Evolutionary conservation across 2,329 filamentous ascomycete species (phyloP), one percentile per base, ranked within the genome.

Genomic region (Cladosporium austrohemisphaericum): DNA sequence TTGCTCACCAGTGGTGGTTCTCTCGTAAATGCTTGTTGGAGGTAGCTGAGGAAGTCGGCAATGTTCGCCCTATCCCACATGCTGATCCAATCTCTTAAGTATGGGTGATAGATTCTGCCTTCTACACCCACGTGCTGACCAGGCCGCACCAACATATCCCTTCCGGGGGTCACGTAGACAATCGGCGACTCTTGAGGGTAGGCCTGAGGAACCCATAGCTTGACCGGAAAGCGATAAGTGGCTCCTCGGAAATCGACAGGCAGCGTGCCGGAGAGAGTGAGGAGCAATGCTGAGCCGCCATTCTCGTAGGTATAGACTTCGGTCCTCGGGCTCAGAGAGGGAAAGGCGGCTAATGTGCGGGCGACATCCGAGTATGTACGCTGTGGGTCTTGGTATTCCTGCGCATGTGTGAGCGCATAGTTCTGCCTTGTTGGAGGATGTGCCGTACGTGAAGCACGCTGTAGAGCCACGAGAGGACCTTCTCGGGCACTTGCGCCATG

Each of bases 221-320:
- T 86, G 56, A 98, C 76, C 18, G 93, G 93, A 61, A 97, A 97
- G 57, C 88, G 81, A 70, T 97, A 98, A 4, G 84, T 86, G 22
- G 82, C 85, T 63, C 91, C 92, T 61, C 92, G 85, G 71, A 97
- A 98, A 59, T 79, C 76, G 52, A 95, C 91, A n/a, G 93, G 91
- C 29, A 98, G 72, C 3, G 91, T 97, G 57, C 93, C 93, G 31
- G 82, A 81, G 46, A 98, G 78, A 59, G 88, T 87, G 41, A 98
- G 76, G 48, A 98, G 84, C 23, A 98, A 80, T 41, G 90, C 88
- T 10, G 90, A 92, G 56, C 79, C 75, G 62, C 93, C 93, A 75
- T 88, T 88, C 60, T 95, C 86, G 66, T 91, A 95, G 49, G 92
- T 97, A 71, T 97, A 94, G 44, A 97, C 91, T 68, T 97, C 91